Evolutionary conservation across 2,329 filamentous ascomycete genomes (phyloP).

Genomic region (Aureobasidium mangrovei): DNA sequence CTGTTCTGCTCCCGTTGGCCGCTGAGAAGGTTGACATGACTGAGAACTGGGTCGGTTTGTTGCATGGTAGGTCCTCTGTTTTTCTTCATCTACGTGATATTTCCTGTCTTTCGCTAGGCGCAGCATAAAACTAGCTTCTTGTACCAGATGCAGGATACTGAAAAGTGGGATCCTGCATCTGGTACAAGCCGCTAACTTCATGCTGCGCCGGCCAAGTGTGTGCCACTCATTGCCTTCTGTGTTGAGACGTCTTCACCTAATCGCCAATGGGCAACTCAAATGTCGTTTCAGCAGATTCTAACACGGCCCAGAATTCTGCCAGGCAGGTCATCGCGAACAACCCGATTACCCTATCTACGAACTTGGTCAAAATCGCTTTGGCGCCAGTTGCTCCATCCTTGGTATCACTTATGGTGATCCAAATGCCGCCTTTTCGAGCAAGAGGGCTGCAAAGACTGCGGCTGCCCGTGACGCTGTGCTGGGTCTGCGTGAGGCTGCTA

Average conservation of each 20-base stretch:
- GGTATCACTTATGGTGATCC: neutral
- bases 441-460: conserved; percentile 5
- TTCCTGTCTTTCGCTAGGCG: neutral
- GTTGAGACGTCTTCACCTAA: neutral
- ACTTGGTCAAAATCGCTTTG: conserved; percentile 6
- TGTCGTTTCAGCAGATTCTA: neutral
- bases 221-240: neutral
- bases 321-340: neutral
- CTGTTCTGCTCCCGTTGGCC: neutral
- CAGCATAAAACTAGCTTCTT: neutral
- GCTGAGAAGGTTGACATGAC: neutral
- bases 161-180: too few relatives aligned
- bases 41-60: conserved; percentile 11
- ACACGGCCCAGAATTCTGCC: conserved; percentile 7
- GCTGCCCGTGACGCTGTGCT: conserved; percentile 9
- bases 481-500: neutral
- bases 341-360: conserved; percentile 6
- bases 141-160: too few relatives aligned
- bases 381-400: conserved; percentile 3
- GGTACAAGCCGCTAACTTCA: too few relatives aligned
- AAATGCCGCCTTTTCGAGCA: neutral
- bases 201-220: too few relatives aligned
- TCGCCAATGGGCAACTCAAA: neutral
- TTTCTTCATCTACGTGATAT: neutral
- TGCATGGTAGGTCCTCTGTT: conserved; percentile 6